These are phyloP conservation scores for Pleurotus tuber-regium DNA, from an alignment of 768 basidiomycete species.

Conservation along the genomic window DNA sequence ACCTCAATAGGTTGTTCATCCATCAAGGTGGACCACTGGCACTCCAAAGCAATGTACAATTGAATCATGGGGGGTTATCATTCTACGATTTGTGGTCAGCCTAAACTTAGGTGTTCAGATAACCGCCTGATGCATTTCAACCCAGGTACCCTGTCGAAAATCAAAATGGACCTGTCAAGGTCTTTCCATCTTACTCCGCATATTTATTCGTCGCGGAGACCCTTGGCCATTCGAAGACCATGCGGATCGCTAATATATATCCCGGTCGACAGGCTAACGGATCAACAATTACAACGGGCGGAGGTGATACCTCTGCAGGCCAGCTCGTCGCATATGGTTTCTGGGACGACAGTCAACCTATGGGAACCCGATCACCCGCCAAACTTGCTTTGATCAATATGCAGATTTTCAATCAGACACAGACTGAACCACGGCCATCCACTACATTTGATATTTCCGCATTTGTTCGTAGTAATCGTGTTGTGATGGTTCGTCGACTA, in stretches of 20 bases:
- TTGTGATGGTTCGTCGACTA: slow-evolving; percentile 38
- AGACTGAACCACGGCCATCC: slow-evolving; percentile 35
- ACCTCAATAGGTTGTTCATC: slow-evolving; percentile 38
- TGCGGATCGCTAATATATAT: slow-evolving; percentile 47
- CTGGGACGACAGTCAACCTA: slow-evolving; percentile 34
- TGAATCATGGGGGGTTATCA: slow-evolving; percentile 44
- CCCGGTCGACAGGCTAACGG: slow-evolving; percentile 51
- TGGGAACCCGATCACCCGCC: slow-evolving; percentile 30
- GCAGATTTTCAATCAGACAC: slow-evolving; percentile 49
- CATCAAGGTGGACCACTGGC: slow-evolving; percentile 55
- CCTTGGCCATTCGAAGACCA: slow-evolving; percentile 39
- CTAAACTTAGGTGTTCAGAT: too few relatives aligned
- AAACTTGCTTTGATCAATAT: slow-evolving; percentile 50
- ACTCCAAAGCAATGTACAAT: slow-evolving; percentile 45
- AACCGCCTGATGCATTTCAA: not conserved
- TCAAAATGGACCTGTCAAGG: slow-evolving; percentile 44
- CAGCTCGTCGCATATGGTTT: slow-evolving; percentile 51
- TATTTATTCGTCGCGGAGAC: slow-evolving; percentile 51
- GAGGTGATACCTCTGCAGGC: slow-evolving; percentile 45
- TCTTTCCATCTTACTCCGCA: slow-evolving; percentile 53
- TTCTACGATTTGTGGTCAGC: slow-evolving; percentile 48
- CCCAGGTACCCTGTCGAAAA: slow-evolving; percentile 48
- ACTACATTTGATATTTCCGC: slow-evolving; percentile 46
- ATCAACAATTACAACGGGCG: slow-evolving; percentile 48
- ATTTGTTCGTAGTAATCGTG: slow-evolving; percentile 27